Base-by-base conservation (phyloP, 345 rosid genomes). In the Salix purpurea region DNA sequence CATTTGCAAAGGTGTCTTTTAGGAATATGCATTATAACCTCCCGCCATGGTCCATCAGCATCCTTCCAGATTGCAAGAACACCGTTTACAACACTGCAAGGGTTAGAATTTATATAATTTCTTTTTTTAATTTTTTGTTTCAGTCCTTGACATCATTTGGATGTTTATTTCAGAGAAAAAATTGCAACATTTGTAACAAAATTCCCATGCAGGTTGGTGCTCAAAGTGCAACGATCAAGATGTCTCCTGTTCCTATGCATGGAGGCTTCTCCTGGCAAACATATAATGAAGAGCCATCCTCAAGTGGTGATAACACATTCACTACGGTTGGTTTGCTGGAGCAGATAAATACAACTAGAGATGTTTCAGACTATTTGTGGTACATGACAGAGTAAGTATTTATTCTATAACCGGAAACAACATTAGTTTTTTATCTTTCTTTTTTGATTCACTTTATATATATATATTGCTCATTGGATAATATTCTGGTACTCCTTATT, bases 11-110 rank as follows among this genome's bases (percentile, higher is more conserved):
- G 81, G 98, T 96, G 74, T 73, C 96, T 61, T 96, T 91, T 40
- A 77, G 93, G 69, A 87, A 80, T 79, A 89, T 75, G 88, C 98
- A 94, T 83, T 94, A 92, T 83, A 90, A 94, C 81, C 84, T 96
- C 61, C 99, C 99, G 80, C 97, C 99, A 8, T 96, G 99, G 99
- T 94, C 99, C 78, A 87, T 96, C 71, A 96, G 99, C 86, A 91
- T 96, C 81, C 97, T 96, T 71, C 98, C 98, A 11, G 98, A 94
- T 86, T 96, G 98, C 94, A 91, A 91, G 89, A 94, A 92, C 85
- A 96, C 98, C 4, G 97, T 88, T 50, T 96, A 94, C 87, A 94
- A 96, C 89, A 96, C 99, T 68, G 99, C 98, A 79, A 88, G 97
- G 91, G 99, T 94, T 75, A 86, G 90, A 72, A 76, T 34, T 40